These are phyloP conservation scores for Ramicandelaber brevisporus DNA, from an alignment of 192 early-diverging fungal species.

Conservation along the genomic window DNA sequence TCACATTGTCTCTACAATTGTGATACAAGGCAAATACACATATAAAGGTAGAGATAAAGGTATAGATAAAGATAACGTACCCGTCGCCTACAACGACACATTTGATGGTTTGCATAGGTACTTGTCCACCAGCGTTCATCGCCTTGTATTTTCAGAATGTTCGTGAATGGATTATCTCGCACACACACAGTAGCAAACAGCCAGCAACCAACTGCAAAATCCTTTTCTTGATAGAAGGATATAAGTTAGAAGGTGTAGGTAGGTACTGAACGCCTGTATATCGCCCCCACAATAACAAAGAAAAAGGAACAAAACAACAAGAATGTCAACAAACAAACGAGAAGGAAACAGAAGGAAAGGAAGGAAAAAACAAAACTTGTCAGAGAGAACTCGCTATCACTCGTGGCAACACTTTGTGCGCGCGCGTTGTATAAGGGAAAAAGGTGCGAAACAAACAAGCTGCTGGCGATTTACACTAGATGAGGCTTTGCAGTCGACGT, in stretches of 20 bases:
- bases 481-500: too few relatives aligned
- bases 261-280: not conserved
- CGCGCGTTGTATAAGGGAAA: too few relatives aligned
- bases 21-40: conserved; percentile 16
- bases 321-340: not conserved
- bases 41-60: too few relatives aligned
- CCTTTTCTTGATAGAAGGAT: not conserved
- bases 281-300: not conserved
- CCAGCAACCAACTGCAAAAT: not conserved
- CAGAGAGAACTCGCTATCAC: not conserved
- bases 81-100: conserved; percentile 60
- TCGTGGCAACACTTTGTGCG: too few relatives aligned
- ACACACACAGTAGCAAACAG: too few relatives aligned
- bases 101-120: conserved; percentile 59
- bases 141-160: too few relatives aligned
- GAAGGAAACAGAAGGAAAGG: not conserved
- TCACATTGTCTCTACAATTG: conserved; percentile 7
- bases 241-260: not conserved
- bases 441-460: not conserved
- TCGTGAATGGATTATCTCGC: too few relatives aligned
- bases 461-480: not conserved
- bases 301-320: not conserved
- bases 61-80: too few relatives aligned
- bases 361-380: not conserved
- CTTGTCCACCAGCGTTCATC: too few relatives aligned